Base-by-base conservation (phyloP, 352 stramenopile species). In the Globisporangium parvum region DNA sequence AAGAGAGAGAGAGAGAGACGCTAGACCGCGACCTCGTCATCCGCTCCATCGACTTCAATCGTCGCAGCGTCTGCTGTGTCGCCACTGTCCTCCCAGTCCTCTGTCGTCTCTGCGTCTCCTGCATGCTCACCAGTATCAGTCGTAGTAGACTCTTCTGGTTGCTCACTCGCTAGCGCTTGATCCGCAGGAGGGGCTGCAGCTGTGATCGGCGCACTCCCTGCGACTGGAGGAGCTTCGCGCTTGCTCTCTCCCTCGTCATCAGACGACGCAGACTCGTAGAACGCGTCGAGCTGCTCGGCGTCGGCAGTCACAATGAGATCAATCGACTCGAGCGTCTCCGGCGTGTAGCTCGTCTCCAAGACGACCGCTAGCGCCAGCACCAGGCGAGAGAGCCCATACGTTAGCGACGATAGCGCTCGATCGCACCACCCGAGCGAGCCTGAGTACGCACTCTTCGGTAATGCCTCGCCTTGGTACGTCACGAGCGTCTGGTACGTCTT, bases 401-500 rank as follows among this genome's bases (percentile, higher is more conserved):
- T n/a, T n/a, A n/a, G n/a, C n/a, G n/a, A n/a, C n/a, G n/a, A n/a
- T n/a, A n/a, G n/a, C n/a, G n/a, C n/a, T n/a, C n/a, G n/a, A n/a
- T n/a, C n/a, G n/a, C n/a, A n/a, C n/a, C n/a, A n/a, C n/a, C n/a
- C n/a, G n/a, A n/a, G n/a, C n/a, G n/a, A n/a, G n/a, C n/a, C n/a
- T n/a, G n/a, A n/a, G n/a, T n/a, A 70, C 2, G 57, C 45, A 15
- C 53, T 60, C 11, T 59, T 62, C 1, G 57, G 37, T 4, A 63
- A 15, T 42, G 24, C 49, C n/a, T 67, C 62, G 47, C 73, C 71
- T 40, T 90, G 76, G 58, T 85, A 75, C 33, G 66, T 69, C 47
- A 87, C 66, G 14, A 92, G 60, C 53, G 80, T 86, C 63, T 91
- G 81, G 59, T 94, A 94, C 35, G 80, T 89, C 62, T 74, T 70